phyloP scores from a whole-genome alignment of 192 early-diverging fungal genomes.

The Mortierella claussenii region DNA sequence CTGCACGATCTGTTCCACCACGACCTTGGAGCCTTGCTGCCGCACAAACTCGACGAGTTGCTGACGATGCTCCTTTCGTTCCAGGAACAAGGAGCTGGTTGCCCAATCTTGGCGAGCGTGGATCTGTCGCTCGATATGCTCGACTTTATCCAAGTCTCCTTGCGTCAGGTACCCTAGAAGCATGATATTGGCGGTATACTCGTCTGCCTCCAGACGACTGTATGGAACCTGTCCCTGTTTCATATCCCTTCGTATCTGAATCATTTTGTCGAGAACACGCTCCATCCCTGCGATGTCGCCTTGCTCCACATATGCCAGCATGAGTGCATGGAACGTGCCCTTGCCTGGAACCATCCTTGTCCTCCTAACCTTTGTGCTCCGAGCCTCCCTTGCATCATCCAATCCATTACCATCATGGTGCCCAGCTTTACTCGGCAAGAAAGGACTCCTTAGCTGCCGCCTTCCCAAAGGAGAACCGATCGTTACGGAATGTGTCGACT shows the following conservation, averaged over 20 bases:
- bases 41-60: conserved; percentile 17
- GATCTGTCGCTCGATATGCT: conserved; percentile 28
- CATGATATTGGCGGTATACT: conserved; percentile 49
- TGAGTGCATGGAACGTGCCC: conserved; percentile 43
- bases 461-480: neutral
- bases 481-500: conserved; percentile 5
- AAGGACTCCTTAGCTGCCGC: conserved; percentile 10
- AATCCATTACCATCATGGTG: neutral
- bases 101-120: conserved; percentile 25
- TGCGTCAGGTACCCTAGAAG: conserved; percentile 29
- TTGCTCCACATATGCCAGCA: conserved; percentile 38
- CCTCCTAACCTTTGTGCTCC: neutral
- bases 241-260: neutral
- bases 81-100: conserved; percentile 14
- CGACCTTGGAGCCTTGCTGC: conserved; percentile 14
- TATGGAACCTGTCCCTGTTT: neutral
- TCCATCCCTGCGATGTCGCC: conserved; percentile 32
- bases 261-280: conserved; percentile 47
- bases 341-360: conserved; percentile 26
- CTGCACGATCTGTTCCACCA: conserved; percentile 2
- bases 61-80: conserved; percentile 14
- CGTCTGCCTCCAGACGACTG: conserved; percentile 31
- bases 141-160: conserved; percentile 24
- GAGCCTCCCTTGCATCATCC: neutral
- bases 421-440: neutral